Base-by-base conservation (phyloP, 2,329 filamentous ascomycete species). In the Chalara sp. region DNA sequence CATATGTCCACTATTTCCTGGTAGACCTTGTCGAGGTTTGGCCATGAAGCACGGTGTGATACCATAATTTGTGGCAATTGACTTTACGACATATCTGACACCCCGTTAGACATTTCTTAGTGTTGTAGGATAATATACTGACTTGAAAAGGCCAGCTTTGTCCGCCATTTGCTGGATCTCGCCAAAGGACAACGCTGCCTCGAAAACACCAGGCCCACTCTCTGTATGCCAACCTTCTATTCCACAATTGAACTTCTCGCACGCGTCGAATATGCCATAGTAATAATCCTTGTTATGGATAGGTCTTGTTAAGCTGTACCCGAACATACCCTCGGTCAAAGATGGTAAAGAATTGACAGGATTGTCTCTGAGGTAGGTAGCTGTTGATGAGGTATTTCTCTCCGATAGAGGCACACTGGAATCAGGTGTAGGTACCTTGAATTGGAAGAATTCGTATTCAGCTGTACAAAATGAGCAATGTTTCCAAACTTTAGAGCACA, bases 21-120 rank as follows among this genome's bases (percentile, higher is more conserved):
- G 93, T 0, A 97, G 75, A 0, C 91, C 90, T 62, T 95, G 81
- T 58, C 87, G 84, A 3, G 93, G 93, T 70, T 99, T 99, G 12
- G 93, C 93, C 93, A 99, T 99, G 75, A 99, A 99, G 69, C 89
- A 95, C 0, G 93, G 93, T 0, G 89, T 96, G 65, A 99, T 95
- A 58, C 89, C 89, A 66, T 90, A 88, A 64, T 89, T 86, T 51
- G 83, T 86, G 43, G 88, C 89, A 39, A 96, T 81, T 7, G 89
- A 90, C 71, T 96, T 96, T 58, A 96, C 90, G 21, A 87, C 83
- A 61, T 95, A 88, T 67, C 79, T 82, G 53, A 6, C 44, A 21
- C 10, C 30, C 37, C 29, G n/a, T 48, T 54, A 52, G 53, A 41
- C 11, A 48, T 29, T 35, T 11, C 53, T 6, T 5, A 7, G 37